Base-by-base conservation (phyloP, 73 alveolate genomes). In the Paramecium biaurelia region DNA sequence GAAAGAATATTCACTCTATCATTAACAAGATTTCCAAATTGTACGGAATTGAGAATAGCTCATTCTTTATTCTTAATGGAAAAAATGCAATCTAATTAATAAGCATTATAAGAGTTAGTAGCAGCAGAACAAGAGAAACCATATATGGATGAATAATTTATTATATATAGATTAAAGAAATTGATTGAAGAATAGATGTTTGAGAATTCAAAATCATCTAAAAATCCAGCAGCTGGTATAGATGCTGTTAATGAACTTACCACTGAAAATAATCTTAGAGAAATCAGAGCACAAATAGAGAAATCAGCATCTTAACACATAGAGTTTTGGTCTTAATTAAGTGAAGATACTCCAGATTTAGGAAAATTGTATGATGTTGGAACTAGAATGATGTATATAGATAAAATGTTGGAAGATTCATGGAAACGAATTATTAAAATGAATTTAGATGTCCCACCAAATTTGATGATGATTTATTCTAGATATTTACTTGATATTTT, bases 241-340 rank as follows among this genome's bases (percentile, higher is more conserved):
- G 90, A 79, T 79, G 90, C 90, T 15, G 90, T 79, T 0, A 79
- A 79, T 43, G 90, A 79, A 34, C 30, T 79, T 0, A 79, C 90
- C 1, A 79, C 90, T 18, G 90, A 79, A 24, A 79, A 79, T 24
- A 38, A 79, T 79, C 72, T 79, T 12, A 79, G 72, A 23, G 90
- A 79, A 20, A 79, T 79, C 14, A 89, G 92, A 18, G 84, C 79
- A 21, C 37, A 43, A 7, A 89, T 89, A 0, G 94, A 89, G n/a
- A 89, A 89, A 23, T 70, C 92, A 43, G 74, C 94, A 5, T 70
- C 94, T 11, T 41, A 57, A 15, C 94, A 89, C 43, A 70, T 89
- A 5, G 94, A 89, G 23, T 89, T 89, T 49, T 89, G 94, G 94
- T 89, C 94, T 15, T 37, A 89, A 70, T 82, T 89, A 24, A 89